Evolutionary conservation across 176 grass and related monocot species (phyloP).

Genomic region (Pontederia crassipes): DNA sequence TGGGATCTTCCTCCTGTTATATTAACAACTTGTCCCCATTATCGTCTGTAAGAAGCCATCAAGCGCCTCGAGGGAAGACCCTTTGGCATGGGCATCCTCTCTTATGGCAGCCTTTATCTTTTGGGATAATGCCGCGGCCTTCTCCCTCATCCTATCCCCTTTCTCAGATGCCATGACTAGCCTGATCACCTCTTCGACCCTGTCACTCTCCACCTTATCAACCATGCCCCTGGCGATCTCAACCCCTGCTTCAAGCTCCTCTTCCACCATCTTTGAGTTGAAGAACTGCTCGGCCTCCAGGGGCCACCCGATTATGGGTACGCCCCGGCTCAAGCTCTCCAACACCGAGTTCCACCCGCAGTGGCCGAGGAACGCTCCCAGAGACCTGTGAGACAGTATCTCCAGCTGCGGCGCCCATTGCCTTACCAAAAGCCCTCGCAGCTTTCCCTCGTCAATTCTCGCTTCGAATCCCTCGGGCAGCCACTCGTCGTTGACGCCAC

Average conservation of each 20-base stretch:
- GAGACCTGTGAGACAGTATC: slow-evolving; percentile 37
- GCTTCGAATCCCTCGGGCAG: slow-evolving; percentile 55
- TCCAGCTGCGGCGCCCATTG: slow-evolving; percentile 46
- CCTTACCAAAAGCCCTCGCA: slow-evolving; percentile 20
- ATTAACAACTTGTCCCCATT: too few species aligned
- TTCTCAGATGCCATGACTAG: slow-evolving; percentile 23
- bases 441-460: not conserved
- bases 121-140: too few species aligned
- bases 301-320: slow-evolving; percentile 46
- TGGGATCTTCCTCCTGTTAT: too few species aligned
- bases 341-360: slow-evolving; percentile 62
- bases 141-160: slow-evolving; percentile 25
- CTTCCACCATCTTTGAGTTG: slow-evolving; percentile 44
- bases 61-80: too few species aligned
- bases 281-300: slow-evolving; percentile 40
- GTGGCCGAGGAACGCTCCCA: slow-evolving; percentile 49
- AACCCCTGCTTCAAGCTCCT: slow-evolving; percentile 39
- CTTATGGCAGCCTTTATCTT: too few species aligned
- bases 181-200: slow-evolving; percentile 9
- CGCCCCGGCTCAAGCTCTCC: slow-evolving; percentile 33
- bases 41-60: too few species aligned
- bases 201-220: slow-evolving; percentile 25
- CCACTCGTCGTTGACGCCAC: slow-evolving; percentile 33
- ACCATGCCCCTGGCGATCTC: slow-evolving; percentile 46
- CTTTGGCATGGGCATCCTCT: too few species aligned